Conservation (phyloP, 202 grass and related monocot genomes). For the Setaria viridis region DNA sequence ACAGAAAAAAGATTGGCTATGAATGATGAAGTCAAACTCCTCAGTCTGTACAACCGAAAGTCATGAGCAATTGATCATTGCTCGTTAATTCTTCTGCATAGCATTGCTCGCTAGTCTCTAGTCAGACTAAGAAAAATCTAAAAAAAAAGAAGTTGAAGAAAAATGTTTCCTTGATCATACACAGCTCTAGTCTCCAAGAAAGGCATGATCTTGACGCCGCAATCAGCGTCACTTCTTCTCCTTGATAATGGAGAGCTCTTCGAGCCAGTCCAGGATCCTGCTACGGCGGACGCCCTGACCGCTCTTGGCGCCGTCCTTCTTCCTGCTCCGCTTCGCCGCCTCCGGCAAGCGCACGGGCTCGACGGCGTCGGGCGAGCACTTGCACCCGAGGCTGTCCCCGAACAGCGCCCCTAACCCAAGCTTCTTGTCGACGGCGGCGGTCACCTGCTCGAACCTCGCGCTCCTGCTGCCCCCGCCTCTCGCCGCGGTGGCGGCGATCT, state of each 20-base stretch:
- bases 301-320: conserved; percentile 40
- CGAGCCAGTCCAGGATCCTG: conserved; percentile 76
- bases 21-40: conserved; percentile 9
- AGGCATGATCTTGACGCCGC: conserved; percentile 15
- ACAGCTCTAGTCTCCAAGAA: background rate
- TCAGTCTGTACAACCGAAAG: conserved; percentile 31
- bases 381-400: conserved; percentile 65
- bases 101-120: background rate
- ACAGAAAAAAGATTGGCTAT: background rate
- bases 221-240: conserved; percentile 36
- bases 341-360: conserved; percentile 43
- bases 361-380: conserved; percentile 69
- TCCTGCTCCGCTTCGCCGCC: conserved; percentile 39
- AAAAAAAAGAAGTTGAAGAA: background rate
- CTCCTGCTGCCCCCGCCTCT: conserved; percentile 59
- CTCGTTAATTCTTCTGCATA: background rate
- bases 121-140: conserved; percentile 16
- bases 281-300: conserved; percentile 40
- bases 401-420: background rate
- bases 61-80: conserved; percentile 1
- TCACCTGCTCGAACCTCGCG: conserved; percentile 32
- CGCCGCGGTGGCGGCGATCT: conserved; percentile 22
- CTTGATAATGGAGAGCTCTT: conserved; percentile 65
- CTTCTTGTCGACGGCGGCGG: conserved; percentile 49
- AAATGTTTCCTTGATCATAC: conserved; percentile 16